These are phyloP conservation scores for Ascochyta fabae DNA, from an alignment of 2,329 filamentous ascomycete species.

Conservation along the genomic window DNA sequence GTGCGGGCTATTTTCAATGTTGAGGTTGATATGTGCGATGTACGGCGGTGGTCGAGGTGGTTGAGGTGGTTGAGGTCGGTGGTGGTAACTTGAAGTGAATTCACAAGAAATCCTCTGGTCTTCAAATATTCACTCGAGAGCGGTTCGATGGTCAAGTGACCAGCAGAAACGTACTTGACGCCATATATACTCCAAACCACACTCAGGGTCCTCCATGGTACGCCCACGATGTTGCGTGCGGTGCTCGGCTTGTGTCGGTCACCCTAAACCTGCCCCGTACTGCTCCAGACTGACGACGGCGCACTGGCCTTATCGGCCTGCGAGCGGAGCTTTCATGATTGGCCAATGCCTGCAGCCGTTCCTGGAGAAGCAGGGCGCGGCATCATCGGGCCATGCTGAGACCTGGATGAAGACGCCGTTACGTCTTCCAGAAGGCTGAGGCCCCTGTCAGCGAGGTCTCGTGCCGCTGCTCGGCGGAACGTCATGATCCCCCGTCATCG, in stretches of 20 bases:
- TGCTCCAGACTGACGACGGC: slow-evolving; percentile 12
- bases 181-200: slow-evolving; percentile 33
- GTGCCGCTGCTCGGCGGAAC: slow-evolving; percentile 9
- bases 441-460: slow-evolving; percentile 3
- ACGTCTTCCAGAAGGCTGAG: background rate
- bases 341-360: slow-evolving; percentile 12
- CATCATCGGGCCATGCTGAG: background rate
- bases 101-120: background rate
- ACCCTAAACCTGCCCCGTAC: slow-evolving; percentile 16
- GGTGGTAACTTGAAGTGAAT: background rate
- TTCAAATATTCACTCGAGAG: slow-evolving; percentile 11
- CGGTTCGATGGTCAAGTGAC: slow-evolving; percentile 12
- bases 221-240: slow-evolving; percentile 24
- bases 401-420: background rate
- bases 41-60: slow-evolving; percentile 5
- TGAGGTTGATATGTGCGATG: slow-evolving; percentile 5
- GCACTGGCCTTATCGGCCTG: slow-evolving; percentile 9
- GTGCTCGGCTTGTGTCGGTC: slow-evolving; percentile 40
- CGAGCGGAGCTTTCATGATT: slow-evolving; percentile 15
- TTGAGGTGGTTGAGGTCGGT: slow-evolving; percentile 1
- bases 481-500: slow-evolving; percentile 11
- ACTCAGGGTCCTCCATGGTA: slow-evolving; percentile 15
- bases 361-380: slow-evolving; percentile 5
- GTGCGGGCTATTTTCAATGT: background rate
- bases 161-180: slow-evolving; percentile 15